These are phyloP conservation scores for Podospora anserina DNA, from an alignment of 495 filamentous ascomycete species.

Conservation along the genomic window DNA sequence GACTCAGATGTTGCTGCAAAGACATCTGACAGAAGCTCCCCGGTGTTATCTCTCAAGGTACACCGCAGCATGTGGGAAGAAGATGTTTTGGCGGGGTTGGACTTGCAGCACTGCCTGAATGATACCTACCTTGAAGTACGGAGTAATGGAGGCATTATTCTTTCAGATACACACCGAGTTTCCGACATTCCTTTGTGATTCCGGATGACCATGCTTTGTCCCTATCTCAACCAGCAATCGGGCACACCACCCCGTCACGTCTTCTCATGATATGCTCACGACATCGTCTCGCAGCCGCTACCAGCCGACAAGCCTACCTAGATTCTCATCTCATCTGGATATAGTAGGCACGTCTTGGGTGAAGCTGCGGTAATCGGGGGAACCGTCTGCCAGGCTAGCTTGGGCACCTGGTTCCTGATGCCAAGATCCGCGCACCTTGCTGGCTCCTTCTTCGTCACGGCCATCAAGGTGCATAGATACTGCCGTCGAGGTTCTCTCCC, in stretches of 20 bases:
- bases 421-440: not conserved
- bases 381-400: not conserved
- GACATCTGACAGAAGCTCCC: not conserved
- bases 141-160: not conserved
- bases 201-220: not conserved
- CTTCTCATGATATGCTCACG: not conserved
- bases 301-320: not conserved
- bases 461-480: constrained; percentile 4
- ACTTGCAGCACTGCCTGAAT: not conserved
- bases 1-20: not conserved
- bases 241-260: not conserved
- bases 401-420: not conserved
- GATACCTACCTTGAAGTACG: not conserved
- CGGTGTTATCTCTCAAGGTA: not conserved
- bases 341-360: not conserved
- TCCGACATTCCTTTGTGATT: not conserved
- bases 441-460: constrained; percentile 3
- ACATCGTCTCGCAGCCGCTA: not conserved
- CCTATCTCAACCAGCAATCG: not conserved
- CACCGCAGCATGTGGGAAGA: not conserved
- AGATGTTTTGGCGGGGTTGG: not conserved
- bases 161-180: not conserved
- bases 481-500: not conserved
- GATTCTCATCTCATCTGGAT: not conserved
- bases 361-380: too few relatives aligned